Conservation (phyloP, 192 early-diverging fungal genomes). For the Gamsiella multidivaricata region DNA sequence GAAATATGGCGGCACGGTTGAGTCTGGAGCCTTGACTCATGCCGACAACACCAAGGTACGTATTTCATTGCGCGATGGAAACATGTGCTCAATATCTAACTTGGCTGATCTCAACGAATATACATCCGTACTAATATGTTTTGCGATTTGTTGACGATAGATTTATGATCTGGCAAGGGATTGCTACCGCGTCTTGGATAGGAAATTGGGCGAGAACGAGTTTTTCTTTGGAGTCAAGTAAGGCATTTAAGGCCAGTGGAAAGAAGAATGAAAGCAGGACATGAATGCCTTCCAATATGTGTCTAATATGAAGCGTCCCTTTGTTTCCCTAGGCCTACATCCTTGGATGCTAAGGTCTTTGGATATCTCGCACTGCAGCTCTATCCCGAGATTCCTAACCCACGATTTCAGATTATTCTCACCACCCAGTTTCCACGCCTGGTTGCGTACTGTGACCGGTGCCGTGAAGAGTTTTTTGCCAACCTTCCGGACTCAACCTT, state of each 20-base stretch:
- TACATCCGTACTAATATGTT: no score
- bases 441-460: conserved; percentile 69
- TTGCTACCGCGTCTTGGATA: conserved; percentile 72
- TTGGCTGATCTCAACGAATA: no score
- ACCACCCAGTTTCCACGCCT: conserved; percentile 76
- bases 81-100: no score
- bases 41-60: conserved; percentile 43
- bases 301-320: not conserved
- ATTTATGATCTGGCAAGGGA: conserved; percentile 78
- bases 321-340: conserved; percentile 62
- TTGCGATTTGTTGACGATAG: conserved; percentile 50
- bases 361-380: conserved; percentile 84
- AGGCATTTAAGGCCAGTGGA: conserved; percentile 5
- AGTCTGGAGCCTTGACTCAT: conserved; percentile 22
- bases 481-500: conserved; percentile 37
- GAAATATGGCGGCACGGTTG: conserved; percentile 59
- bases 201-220: conserved; percentile 77
- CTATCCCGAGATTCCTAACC: conserved; percentile 78
- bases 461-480: conserved; percentile 58
- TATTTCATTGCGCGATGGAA: not conserved
- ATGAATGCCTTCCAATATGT: not conserved
- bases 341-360: conserved; percentile 85
- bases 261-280: not conserved
- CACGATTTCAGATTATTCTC: conserved; percentile 73
- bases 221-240: conserved; percentile 87